These are phyloP conservation scores for Syzygium aromaticum DNA, from an alignment of 345 rosid genomes.

Conservation along the genomic window DNA sequence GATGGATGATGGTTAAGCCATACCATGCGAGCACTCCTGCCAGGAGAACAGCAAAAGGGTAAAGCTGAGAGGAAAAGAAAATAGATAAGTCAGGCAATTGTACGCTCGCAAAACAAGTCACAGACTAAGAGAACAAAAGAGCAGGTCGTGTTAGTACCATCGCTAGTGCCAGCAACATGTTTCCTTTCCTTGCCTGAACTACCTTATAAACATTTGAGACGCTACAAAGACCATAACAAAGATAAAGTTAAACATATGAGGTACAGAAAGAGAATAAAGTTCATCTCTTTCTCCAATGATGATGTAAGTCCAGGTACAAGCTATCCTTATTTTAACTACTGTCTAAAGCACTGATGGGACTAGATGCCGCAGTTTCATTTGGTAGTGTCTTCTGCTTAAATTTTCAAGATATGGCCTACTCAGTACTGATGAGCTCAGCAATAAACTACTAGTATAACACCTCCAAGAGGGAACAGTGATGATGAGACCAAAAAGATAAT, in stretches of 20 bases:
- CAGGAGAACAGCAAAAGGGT: conserved; percentile 63
- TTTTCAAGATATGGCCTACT: neutral
- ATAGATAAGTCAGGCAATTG: neutral
- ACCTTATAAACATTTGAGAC: conserved; percentile 68
- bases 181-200: conserved; percentile 77
- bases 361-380: neutral
- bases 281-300: neutral
- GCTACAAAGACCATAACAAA: conserved; percentile 30
- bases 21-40: conserved; percentile 88
- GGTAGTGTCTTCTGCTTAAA: neutral
- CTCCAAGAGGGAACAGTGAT: neutral
- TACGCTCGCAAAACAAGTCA: neutral
- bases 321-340: neutral
- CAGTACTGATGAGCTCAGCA: neutral
- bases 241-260: neutral
- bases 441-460: neutral
- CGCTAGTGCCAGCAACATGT: conserved; percentile 79
- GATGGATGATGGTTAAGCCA: neutral
- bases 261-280: neutral
- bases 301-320: neutral
- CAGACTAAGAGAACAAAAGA: neutral
- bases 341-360: neutral
- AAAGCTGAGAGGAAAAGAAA: conserved; percentile 41
- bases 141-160: conserved; percentile 45
- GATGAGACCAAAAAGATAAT: neutral